Evolutionary conservation across 2,329 filamentous ascomycete species (phyloP).

Genomic region (Pochonia chlamydosporia): DNA sequence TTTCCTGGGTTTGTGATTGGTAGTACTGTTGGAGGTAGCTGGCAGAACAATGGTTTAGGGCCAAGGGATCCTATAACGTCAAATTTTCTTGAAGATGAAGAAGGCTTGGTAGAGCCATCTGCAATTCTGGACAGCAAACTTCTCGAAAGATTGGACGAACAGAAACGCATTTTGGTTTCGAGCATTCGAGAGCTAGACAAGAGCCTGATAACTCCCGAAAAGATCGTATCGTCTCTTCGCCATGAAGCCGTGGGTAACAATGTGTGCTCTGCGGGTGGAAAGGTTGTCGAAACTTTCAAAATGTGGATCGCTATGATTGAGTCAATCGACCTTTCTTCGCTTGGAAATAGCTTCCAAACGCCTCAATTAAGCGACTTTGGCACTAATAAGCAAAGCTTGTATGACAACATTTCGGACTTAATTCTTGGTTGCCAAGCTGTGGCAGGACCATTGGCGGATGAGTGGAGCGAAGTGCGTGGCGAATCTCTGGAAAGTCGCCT

Average conservation of each 20-base stretch:
- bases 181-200: conserved; percentile 85
- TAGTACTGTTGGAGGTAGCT: conserved; percentile 77
- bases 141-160: conserved; percentile 77
- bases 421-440: conserved; percentile 83
- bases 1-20: conserved; percentile 91
- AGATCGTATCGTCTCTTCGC: conserved; percentile 70
- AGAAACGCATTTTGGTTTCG: conserved; percentile 78
- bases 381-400: conserved; percentile 85
- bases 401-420: conserved; percentile 88
- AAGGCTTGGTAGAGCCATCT: conserved; percentile 65
- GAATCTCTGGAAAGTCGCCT: conserved; percentile 84
- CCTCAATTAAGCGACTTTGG: conserved; percentile 84
- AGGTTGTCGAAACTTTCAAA: conserved; percentile 81
- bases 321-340: conserved; percentile 78
- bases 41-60: conserved; percentile 67
- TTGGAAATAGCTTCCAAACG: conserved; percentile 74
- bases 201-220: conserved; percentile 69
- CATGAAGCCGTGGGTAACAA: conserved; percentile 79
- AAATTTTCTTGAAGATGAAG: conserved; percentile 80
- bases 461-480: conserved; percentile 90
- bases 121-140: conserved; percentile 69
- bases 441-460: conserved; percentile 85
- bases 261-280: conserved; percentile 71
- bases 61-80: conserved; percentile 68
- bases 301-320: conserved; percentile 88